Evolutionary conservation across 2,329 filamentous ascomycete species (phyloP).

Genomic region (Mycosphaerella sp.): DNA sequence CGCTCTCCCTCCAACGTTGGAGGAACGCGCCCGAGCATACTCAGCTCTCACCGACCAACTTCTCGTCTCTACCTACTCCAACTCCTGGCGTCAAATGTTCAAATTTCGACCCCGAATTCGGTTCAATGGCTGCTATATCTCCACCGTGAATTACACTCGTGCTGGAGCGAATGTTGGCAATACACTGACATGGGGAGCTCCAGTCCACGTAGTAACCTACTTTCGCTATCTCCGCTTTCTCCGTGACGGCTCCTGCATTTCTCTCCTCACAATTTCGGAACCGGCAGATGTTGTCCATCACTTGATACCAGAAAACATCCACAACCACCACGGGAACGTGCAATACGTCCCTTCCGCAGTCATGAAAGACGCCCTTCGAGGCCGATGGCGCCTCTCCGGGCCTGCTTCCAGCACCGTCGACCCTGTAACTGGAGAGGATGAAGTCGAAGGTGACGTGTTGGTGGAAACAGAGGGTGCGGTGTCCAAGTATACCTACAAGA

Average conservation of each 20-base stretch:
- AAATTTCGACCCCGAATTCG: constrained; percentile 75
- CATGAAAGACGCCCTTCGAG: constrained; percentile 62
- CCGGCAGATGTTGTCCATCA: constrained; percentile 83
- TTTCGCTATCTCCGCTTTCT: constrained; percentile 96
- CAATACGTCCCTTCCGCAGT: constrained; percentile 42
- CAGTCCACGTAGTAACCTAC: constrained; percentile 94
- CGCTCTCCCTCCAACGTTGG: constrained; percentile 18
- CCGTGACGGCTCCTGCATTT: constrained; percentile 77
- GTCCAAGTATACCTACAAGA: constrained; percentile 73
- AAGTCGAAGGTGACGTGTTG: constrained; percentile 61
- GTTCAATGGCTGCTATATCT: constrained; percentile 95
- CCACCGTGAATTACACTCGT: constrained; percentile 90
- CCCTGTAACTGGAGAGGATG: constrained; percentile 24
- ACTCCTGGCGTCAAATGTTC: constrained; percentile 60
- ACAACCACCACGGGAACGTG: constrained; percentile 37
- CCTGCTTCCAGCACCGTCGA: constrained; percentile 30
- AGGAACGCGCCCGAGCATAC: constrained; percentile 22
- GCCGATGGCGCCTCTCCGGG: constrained; percentile 60
- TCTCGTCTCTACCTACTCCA: constrained; percentile 27
- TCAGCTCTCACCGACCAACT: constrained; percentile 25
- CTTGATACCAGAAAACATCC: constrained; percentile 64
- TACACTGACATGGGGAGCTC: constrained; percentile 68
- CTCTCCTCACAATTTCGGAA: constrained; percentile 71
- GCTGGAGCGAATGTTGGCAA: constrained; percentile 66
- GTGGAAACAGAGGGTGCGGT: constrained; percentile 82